Percentiles rank a stretch among this genome's conserved stretches.
Conservation (phyloP, 345 rosid genomes). For the Salix brachista region DNA sequence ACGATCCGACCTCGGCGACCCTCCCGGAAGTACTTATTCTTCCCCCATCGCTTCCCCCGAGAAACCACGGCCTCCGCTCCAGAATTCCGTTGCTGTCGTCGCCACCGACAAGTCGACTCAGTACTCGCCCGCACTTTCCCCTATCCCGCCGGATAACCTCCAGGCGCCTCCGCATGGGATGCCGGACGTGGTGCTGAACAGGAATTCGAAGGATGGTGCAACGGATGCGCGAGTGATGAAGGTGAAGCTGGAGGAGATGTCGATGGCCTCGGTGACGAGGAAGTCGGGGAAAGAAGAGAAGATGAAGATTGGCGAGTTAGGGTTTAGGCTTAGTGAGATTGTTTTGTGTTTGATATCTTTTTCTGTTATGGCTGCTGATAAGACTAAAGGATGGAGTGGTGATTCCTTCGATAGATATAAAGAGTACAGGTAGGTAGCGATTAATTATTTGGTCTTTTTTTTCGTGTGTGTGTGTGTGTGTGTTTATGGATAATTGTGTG, state of each 20-base stretch:
- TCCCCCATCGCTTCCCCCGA: constrained; percentile 48
- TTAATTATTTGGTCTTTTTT: not conserved
- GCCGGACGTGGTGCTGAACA: constrained; percentile 31
- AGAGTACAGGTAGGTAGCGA: constrained; percentile 63
- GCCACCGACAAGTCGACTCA: constrained; percentile 48
- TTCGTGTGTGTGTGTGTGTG: not conserved
- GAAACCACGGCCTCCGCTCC: constrained; percentile 21
- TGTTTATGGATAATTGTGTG: not conserved
- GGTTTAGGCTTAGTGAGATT: constrained; percentile 61
- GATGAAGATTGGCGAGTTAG: constrained; percentile 45
- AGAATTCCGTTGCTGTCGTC: constrained; percentile 47
- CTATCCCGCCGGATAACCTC: constrained; percentile 20
- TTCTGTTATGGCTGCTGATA: constrained; percentile 92
- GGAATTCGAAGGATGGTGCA: constrained; percentile 39
- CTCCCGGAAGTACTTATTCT: constrained; percentile 17
- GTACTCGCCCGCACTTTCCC: constrained; percentile 37
- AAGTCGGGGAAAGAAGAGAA: constrained; percentile 36
- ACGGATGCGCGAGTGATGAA: constrained; percentile 22
- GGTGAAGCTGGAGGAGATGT: constrained; percentile 26
- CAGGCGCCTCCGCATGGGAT: constrained; percentile 12
- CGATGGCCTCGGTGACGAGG: constrained; percentile 26
- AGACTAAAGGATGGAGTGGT: constrained; percentile 97
- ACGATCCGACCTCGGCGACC: constrained; percentile 59
- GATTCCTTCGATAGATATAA: constrained; percentile 90
- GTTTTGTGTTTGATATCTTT: constrained; percentile 82